Base-by-base conservation (phyloP, 2,329 filamentous ascomycete species). In the Aphanocladium album region DNA sequence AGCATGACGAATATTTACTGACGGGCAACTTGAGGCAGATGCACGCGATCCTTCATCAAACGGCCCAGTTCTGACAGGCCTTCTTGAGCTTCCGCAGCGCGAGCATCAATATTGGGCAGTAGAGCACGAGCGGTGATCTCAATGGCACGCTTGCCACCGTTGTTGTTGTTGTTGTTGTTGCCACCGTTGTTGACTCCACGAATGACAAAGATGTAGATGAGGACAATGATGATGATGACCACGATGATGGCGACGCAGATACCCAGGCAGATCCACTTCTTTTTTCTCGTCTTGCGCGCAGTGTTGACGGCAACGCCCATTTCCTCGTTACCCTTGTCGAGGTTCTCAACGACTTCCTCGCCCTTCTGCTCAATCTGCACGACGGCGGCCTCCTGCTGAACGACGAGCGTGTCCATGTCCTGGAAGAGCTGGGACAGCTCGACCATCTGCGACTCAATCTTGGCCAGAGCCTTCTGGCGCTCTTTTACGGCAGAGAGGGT, bases 241-340 rank as follows among this genome's bases (percentile, higher is more conserved):
- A 80, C 66, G 49, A 86, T 73, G 55, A 86, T 83, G 53, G 74
- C 72, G 49, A 85, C 80, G 67, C 81, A 78, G 70, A 97, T 91
- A 69, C 88, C 87, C 67, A 96, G 77, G 80, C 92, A 96, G 73
- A 90, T 93, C 93, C 92, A 97, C 89, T 97, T 97, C 91, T 96
- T 96, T 79, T 87, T 90, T 67, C 90, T 84, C 55, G 89, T 90
- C 67, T 86, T 84, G 72, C 89, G 83, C 9, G 93, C 93, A 67
- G 90, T 96, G 63, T 83, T 81, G 64, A 96, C 89, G 14, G 93
- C 93, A n/a, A 83, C 84, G 43, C 83, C 86, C 62, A 98, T 89
- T 74, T 97, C 86, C 64, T 86, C 83, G 71, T 95, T 97, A 65
- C 89, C 93, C 73, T 95, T 89, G 69, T 89, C 85, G 52, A 97